Evolutionary conservation across 345 rosid genomes (phyloP), one percentile per base, ranked within the genome.

Genomic region (Melastoma malabathricum): DNA sequence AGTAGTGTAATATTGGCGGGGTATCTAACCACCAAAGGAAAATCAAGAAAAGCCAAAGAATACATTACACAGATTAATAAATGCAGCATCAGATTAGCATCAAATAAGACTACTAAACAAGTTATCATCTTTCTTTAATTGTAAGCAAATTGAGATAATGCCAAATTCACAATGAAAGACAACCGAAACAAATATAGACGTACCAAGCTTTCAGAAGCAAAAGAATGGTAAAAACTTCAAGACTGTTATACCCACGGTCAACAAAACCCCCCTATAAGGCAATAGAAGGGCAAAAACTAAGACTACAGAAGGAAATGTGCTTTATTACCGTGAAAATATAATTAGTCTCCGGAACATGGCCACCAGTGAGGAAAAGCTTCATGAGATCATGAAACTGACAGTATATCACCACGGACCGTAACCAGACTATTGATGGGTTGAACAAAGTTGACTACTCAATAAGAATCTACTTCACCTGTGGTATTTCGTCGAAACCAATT

Each of bases 351-450:
- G 99, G 97, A 12, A 93, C 97, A 64, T 88, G 95, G 51, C 96
- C 99, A 39, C 96, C 99, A 6, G 99, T 88, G 72, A 85, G 94
- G 59, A 93, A 93, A 79, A 93, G 95, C 66, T 93, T 93, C 92
- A 93, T 93, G 6, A 93, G 78, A 64, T 93, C 99, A 68, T 93
- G 99, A 74, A 88, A 93, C 77, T 93, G 97, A 44, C 99, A 97
- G 99, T 50, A 93, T 93, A 64, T 93, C 99, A 68, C 99, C 97
- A 59, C 97, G 88, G 51, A 93, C 97, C 4, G 97, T 93, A 48
- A 93, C 99, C 1, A 95, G 99, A 78, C 99, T 93, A 79, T 93
- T 93, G 58, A 93, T 96, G 47, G 99, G 99, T 70, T 93, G 99
- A 53, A 93, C 99, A 72, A n/a, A n/a, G 88, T 93, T 22, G 99